phyloP scores from a whole-genome alignment of 2,329 filamentous ascomycete species.

The Tolypocladium pustulatum region DNA sequence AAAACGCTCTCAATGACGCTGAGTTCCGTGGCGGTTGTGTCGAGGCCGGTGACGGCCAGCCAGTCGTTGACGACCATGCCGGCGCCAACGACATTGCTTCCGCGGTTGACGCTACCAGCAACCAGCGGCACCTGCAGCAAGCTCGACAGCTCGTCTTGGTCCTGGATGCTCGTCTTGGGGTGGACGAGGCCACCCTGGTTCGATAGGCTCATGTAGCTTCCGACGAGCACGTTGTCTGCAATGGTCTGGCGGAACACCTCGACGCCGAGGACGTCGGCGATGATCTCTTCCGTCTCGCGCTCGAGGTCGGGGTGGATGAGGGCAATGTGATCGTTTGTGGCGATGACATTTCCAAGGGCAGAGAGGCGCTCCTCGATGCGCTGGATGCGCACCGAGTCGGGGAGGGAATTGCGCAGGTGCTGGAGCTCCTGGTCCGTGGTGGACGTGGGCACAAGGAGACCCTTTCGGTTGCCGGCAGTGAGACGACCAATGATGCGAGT shows the following conservation, averaged over 20 bases:
- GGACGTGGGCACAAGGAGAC: conserved; percentile 87
- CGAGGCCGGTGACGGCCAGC: conserved; percentile 86
- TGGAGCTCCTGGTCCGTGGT: conserved; percentile 98
- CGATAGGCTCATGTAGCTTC: conserved; percentile 90
- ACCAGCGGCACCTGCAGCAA: conserved; percentile 93
- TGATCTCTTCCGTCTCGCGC: conserved; percentile 96
- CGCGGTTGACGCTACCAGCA: conserved; percentile 86
- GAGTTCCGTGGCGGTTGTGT: conserved; percentile 94
- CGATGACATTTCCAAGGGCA: conserved; percentile 94
- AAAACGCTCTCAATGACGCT: conserved; percentile 96
- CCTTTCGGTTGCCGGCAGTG: conserved; percentile 93
- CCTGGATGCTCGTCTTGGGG: conserved; percentile 91
- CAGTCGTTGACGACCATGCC: conserved; percentile 60
- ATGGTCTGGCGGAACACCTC: conserved; percentile 92
- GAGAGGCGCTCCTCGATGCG: conserved; percentile 95
- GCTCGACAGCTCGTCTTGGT: conserved; percentile 93
- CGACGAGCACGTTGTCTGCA: conserved; percentile 92
- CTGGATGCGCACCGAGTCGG: conserved; percentile 86
- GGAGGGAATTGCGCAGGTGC: conserved; percentile 89
- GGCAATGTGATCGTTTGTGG: conserved; percentile 91
- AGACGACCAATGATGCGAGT: conserved; percentile 92
- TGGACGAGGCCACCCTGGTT: conserved; percentile 97
- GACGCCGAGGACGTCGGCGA: conserved; percentile 84
- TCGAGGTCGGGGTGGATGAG: conserved; percentile 94
- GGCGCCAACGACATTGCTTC: conserved; percentile 88